A percentile compares a stretch with the other conserved stretches of the same genome.
phyloP scores from a whole-genome alignment of 1,284 basidiomycete genomes.

The Leccinum pachyderme region DNA sequence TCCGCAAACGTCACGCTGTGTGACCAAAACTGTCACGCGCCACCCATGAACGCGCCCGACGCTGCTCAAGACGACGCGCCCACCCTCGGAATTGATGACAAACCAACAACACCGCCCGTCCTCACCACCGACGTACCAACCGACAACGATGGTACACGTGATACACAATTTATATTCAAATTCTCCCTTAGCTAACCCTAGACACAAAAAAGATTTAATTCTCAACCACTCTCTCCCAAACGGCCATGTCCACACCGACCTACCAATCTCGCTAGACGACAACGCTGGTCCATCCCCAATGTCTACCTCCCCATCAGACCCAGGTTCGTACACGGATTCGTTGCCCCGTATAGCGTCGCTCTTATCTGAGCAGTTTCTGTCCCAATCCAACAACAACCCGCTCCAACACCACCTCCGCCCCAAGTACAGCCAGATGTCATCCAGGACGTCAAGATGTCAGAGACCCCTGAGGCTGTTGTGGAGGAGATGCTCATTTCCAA shows the following conservation, averaged over 20 bases:
- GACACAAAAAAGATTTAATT: slow-evolving; percentile 49
- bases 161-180: slow-evolving; percentile 30
- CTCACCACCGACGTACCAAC: slow-evolving; percentile 35
- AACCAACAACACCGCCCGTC: slow-evolving; percentile 28
- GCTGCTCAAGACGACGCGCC: slow-evolving; percentile 38
- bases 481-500: slow-evolving; percentile 20
- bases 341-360: slow-evolving; percentile 17
- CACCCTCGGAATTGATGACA: slow-evolving; percentile 30
- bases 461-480: slow-evolving; percentile 26
- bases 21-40: slow-evolving; percentile 51
- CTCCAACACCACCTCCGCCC: slow-evolving; percentile 48
- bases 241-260: slow-evolving; percentile 60
- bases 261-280: slow-evolving; percentile 41
- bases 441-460: slow-evolving; percentile 54
- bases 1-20: slow-evolving; percentile 45
- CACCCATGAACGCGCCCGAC: slow-evolving; percentile 53
- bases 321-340: slow-evolving; percentile 42
- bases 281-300: slow-evolving; percentile 32
- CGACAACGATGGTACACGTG: slow-evolving; percentile 36
- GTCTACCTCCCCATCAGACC: slow-evolving; percentile 47
- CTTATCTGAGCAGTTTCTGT: slow-evolving; percentile 43
- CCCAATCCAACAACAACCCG: slow-evolving; percentile 44
- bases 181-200: slow-evolving; percentile 48
- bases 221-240: slow-evolving; percentile 59
- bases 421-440: slow-evolving; percentile 44